Conservation (phyloP, 1,284 basidiomycete genomes). For the Ceratobasidium sp. region DNA sequence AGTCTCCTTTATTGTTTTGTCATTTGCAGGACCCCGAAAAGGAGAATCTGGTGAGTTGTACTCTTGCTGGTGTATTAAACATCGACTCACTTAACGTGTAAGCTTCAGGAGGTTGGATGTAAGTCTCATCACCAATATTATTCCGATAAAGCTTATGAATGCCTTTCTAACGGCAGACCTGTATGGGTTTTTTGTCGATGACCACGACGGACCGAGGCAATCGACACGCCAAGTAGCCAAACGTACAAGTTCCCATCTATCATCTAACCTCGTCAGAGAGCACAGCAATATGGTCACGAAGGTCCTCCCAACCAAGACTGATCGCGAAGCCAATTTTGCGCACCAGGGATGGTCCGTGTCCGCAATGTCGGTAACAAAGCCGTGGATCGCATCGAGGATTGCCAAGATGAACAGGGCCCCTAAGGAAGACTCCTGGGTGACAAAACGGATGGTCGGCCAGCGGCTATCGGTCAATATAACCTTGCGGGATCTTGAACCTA, state of each 20-base stretch:
- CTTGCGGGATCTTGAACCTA: background rate
- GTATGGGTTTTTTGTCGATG: conserved; percentile 5
- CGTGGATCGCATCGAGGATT: conserved; percentile 9
- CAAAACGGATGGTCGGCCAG: conserved; percentile 22
- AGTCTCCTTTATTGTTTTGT: background rate
- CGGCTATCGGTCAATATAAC: conserved; percentile 5
- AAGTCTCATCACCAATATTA: background rate
- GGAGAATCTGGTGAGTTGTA: background rate
- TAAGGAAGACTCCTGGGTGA: background rate
- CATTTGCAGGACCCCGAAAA: background rate
- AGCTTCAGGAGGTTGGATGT: background rate
- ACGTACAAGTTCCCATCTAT: background rate
- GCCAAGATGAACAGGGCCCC: background rate
- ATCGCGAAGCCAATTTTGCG: conserved; percentile 16
- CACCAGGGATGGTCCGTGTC: conserved; percentile 30
- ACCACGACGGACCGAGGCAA: conserved; percentile 15
- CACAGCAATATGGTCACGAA: background rate
- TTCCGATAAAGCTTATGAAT: background rate
- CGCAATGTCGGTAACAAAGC: background rate
- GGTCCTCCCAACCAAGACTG: background rate
- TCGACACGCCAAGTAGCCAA: background rate
- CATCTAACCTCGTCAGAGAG: background rate
- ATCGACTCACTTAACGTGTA: no score
- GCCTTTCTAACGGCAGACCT: background rate
- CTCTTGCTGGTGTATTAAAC: no score